Evolutionary conservation across 1,139 yeast species (phyloP), one percentile per base, ranked within the genome.

Genomic region (Yamadazyma pseudoaaseri): DNA sequence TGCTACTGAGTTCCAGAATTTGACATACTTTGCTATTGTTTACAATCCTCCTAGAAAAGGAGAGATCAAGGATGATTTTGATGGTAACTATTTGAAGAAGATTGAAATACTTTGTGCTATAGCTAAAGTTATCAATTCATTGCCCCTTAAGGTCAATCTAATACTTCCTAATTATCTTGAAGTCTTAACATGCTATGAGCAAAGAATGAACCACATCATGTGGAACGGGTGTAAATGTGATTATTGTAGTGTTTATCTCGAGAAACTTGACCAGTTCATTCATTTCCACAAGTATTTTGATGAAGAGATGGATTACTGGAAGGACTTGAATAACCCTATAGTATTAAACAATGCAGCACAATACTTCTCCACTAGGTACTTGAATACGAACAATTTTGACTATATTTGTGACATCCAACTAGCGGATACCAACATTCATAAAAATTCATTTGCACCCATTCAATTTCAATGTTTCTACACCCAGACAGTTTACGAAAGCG

Each of bases 161-260:
- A 57, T 71, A 2, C 65, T 79, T 1, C 87, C 89, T 2, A 75
- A 78, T 6, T 62, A 81, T 31, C 52, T 84, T 37, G 76, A 77
- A 37, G 60, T 79, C 0, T 59, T 81, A 20, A 66, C 86, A 0
- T 74, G 86, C 39, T 84, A 82, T 52, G 92, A 83, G 44, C 81
- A 79, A 37, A 57, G 81, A 6, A 77, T 80, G 57, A 81, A 85
- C 36, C 82, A 80, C 41, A 44, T 83, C 34, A 54, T 84, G 26
- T 84, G 90, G 89, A 83, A 81, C 51, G 90, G 90, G 0, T 83
- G 92, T 53, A 70, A 70, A 35, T 83, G 94, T 51, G 41, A 44
- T 0, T 74, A 70, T 42, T 83, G 94, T 48, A 48, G 49, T 3
- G 54, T 58, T 23, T 70, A 70, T 34, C 56, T 83, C 17, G 68